Percentiles rank a stretch among this genome's conserved stretches.
Conservation (phyloP, 371 early-diverging fungal species). For the Mortierella sp. region DNA sequence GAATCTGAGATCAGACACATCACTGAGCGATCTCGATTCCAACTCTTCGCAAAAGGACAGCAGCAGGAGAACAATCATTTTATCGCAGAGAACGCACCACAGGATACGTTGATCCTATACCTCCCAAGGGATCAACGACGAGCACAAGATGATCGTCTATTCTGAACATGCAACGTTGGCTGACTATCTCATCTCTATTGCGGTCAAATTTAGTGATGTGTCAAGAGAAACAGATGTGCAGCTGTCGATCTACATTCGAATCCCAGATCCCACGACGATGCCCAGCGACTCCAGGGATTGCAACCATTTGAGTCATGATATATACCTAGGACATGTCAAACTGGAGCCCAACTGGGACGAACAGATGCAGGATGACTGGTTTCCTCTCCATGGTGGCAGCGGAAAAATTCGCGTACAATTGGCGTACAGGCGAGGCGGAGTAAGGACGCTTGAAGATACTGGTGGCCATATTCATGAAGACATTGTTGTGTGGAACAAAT, state of each 20-base stretch:
- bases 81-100: too few species aligned
- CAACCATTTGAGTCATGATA: constrained; percentile 59
- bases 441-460: too few species aligned
- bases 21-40: too few species aligned
- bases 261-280: constrained; percentile 55
- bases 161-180: too few species aligned
- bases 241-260: constrained; percentile 87
- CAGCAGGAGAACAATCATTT: too few species aligned
- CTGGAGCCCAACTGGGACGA: constrained; percentile 74
- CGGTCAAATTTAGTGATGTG: constrained; percentile 95
- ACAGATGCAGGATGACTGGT: constrained; percentile 67
- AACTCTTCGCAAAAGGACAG: too few species aligned
- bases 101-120: too few species aligned
- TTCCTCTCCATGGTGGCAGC: constrained; percentile 66
- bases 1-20: too few species aligned
- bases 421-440: constrained; percentile 77
- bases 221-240: constrained; percentile 86
- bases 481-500: too few species aligned
- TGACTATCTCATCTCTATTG: not conserved
- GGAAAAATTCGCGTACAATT: constrained; percentile 76
- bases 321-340: constrained; percentile 75
- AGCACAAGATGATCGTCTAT: not conserved
- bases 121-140: too few species aligned
- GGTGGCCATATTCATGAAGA: constrained; percentile 2
- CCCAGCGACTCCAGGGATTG: constrained; percentile 55